Evolutionary conservation across 2,329 filamentous ascomycete species (phyloP).

Genomic region (Pseudocercospora pini-densiflorae): DNA sequence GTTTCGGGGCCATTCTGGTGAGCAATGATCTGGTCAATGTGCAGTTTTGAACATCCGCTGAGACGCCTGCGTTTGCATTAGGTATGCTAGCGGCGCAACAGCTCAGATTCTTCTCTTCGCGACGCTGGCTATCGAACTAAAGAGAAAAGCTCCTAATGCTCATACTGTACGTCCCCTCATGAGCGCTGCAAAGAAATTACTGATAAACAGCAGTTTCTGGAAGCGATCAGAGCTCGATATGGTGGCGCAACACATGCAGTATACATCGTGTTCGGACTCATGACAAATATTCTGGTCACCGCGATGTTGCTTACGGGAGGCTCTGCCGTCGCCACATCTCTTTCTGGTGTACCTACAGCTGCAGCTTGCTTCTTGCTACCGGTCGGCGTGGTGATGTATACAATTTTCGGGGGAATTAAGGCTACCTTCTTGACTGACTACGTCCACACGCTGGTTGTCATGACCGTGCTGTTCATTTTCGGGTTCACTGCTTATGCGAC

Average conservation of each 20-base stretch:
- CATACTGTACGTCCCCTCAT: conserved; percentile 54
- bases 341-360: conserved; percentile 50
- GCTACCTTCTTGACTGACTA: conserved; percentile 49
- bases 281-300: conserved; percentile 50
- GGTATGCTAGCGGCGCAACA: conserved; percentile 68
- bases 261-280: conserved; percentile 48
- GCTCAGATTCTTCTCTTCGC: conserved; percentile 88
- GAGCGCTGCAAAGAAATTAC: background rate
- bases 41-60: background rate
- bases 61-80: background rate
- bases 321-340: conserved; percentile 47
- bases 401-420: conserved; percentile 44
- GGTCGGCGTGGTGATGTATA: conserved; percentile 43
- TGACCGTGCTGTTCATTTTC: conserved; percentile 50
- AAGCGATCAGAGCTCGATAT: conserved; percentile 27
- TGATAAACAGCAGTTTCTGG: conserved; percentile 27
- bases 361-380: conserved; percentile 50
- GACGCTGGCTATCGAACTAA: conserved; percentile 84
- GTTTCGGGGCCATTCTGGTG: conserved; percentile 66
- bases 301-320: conserved; percentile 49
- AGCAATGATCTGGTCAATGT: too few relatives aligned
- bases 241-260: conserved; percentile 44
- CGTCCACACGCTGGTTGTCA: conserved; percentile 46
- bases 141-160: conserved; percentile 81
- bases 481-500: conserved; percentile 48